Percentiles rank a stretch among this genome's conserved stretches.
Evolutionary conservation across 2,329 filamentous ascomycete species (phyloP).

Genomic region (Colletotrichum incanum): DNA sequence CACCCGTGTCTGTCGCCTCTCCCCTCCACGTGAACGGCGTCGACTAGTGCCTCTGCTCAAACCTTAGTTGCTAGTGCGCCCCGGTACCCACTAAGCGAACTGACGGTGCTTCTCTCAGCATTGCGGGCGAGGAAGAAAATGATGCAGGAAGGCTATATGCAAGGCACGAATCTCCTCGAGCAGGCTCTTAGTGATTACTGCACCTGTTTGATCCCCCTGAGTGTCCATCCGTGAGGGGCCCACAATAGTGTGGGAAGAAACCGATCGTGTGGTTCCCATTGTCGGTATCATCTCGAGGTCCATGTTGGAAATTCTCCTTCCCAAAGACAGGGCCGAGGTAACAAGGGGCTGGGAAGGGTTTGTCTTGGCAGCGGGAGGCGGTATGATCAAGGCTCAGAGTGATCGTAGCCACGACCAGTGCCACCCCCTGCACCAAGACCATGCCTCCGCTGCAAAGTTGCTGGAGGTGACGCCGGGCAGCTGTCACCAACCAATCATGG

Average conservation of each 20-base stretch:
- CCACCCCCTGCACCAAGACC: constrained; percentile 23
- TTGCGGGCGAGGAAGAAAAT: neutral
- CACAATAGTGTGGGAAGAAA: neutral
- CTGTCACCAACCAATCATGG: neutral
- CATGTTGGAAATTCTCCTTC: neutral
- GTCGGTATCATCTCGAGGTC: constrained; percentile 1
- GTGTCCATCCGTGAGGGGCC: neutral
- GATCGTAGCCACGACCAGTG: constrained; percentile 16
- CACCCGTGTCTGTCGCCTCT: constrained; percentile 33
- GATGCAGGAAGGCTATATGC: constrained; percentile 9
- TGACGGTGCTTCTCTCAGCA: neutral
- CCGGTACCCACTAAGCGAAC: constrained; percentile 16
- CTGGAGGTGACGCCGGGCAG: constrained; percentile 13
- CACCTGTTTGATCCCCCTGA: constrained; percentile 16
- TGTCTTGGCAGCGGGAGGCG: constrained; percentile 20
- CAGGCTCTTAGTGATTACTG: neutral
- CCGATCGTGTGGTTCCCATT: constrained; percentile 2
- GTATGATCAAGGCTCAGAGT: constrained; percentile 5
- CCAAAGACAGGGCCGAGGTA: neutral
- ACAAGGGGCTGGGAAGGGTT: constrained; percentile 4
- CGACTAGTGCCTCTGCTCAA: constrained; percentile 34
- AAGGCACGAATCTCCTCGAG: constrained; percentile 9
- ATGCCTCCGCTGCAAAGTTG: constrained; percentile 1
- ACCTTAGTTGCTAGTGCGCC: constrained; percentile 29
- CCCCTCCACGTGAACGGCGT: constrained; percentile 36